Conservation (phyloP, 1,139 yeast genomes). For the Candida glucosophila region DNA sequence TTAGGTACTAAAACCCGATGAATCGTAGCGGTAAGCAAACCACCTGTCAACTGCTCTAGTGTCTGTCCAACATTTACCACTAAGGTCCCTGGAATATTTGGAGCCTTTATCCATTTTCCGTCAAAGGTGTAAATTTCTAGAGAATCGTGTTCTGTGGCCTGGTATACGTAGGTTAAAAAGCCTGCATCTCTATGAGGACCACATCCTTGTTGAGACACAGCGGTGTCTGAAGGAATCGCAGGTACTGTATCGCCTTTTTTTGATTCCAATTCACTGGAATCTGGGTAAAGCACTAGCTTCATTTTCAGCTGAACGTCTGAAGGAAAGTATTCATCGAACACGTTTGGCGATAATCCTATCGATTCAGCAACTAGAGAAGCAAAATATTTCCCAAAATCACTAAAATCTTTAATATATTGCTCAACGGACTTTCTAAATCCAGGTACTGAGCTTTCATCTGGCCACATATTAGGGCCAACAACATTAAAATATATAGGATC, state of each 20-base stretch:
- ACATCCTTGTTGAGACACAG: constrained; percentile 49
- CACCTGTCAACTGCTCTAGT: constrained; percentile 43
- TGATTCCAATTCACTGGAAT: constrained; percentile 18
- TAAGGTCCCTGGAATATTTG: constrained; percentile 31
- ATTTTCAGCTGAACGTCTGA: constrained; percentile 45
- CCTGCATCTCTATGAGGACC: constrained; percentile 73
- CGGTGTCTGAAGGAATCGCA: constrained; percentile 24
- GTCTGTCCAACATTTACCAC: constrained; percentile 52
- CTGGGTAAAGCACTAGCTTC: constrained; percentile 49
- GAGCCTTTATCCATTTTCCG: constrained; percentile 56
- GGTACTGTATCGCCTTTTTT: constrained; percentile 14
- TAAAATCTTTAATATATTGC: constrained; percentile 40
- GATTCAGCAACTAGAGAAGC: constrained; percentile 46
- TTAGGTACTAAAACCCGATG: constrained; percentile 54
- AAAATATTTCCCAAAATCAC: constrained; percentile 32
- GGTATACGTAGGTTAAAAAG: constrained; percentile 51
- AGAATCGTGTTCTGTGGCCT: constrained; percentile 45
- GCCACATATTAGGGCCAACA: constrained; percentile 63
- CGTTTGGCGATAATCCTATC: constrained; percentile 36
- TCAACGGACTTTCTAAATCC: constrained; percentile 38
- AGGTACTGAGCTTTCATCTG: constrained; percentile 40
- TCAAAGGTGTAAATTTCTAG: constrained; percentile 55
- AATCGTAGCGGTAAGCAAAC: constrained; percentile 57
- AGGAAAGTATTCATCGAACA: constrained; percentile 43
- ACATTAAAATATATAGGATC: constrained; percentile 49